phyloP scores from a whole-genome alignment of 345 rosid species.

The Aegle marmelos region DNA sequence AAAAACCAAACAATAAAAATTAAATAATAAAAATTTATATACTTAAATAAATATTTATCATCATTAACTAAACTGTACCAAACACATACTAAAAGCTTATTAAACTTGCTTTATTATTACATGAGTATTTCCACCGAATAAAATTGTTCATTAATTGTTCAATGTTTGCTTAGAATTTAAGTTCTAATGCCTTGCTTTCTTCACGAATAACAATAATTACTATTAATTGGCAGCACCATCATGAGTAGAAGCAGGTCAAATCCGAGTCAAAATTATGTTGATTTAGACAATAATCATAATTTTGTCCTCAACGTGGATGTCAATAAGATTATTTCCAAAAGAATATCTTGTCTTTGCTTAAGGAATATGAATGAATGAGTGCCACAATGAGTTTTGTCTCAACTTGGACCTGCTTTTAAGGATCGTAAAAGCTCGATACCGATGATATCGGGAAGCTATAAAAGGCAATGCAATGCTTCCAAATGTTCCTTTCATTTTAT shows the following conservation, averaged over 20 bases:
- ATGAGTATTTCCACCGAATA: neutral
- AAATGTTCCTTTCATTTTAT: neutral
- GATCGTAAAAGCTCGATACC: neutral
- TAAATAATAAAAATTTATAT: no score
- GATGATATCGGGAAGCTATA: neutral
- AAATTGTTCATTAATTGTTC: neutral
- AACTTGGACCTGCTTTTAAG: no score
- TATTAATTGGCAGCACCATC: neutral
- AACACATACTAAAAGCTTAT: no score
- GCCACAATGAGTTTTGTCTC: no score
- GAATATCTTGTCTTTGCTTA: neutral
- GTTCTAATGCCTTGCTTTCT: neutral
- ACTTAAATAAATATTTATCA: no score
- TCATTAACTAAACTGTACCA: no score
- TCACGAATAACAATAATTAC: neutral
- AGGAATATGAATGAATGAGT: no score
- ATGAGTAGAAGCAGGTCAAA: constrained; percentile 7
- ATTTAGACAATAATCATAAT: constrained; percentile 17
- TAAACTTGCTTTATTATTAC: neutral
- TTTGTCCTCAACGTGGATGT: constrained; percentile 23
- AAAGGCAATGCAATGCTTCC: neutral
- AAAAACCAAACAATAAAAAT: no score
- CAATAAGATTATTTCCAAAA: constrained; percentile 2
- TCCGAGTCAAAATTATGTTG: neutral
- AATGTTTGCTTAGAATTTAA: constrained; percentile 1